Conservation (phyloP, 371 early-diverging fungal genomes). For the Amoeboaphelidium protococcarum region DNA sequence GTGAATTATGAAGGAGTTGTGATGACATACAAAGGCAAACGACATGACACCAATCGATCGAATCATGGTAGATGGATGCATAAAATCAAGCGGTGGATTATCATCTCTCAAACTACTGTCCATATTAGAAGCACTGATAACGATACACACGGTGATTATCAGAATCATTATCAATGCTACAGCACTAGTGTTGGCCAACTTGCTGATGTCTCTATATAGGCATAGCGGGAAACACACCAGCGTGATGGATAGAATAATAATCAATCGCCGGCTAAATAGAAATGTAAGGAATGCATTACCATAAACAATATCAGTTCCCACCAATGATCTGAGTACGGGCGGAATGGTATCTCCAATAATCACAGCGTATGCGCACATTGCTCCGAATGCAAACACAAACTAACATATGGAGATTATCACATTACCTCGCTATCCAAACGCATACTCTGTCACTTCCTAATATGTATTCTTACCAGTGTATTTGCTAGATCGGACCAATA, state of each 20-base stretch:
- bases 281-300: conserved; percentile 4
- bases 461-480: conserved; percentile 6
- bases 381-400: conserved; percentile 14
- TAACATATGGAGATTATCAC: conserved; percentile 10
- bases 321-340: conserved; percentile 6
- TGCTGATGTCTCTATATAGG: conserved; percentile 9
- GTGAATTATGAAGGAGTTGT: conserved; percentile 13
- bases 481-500: conserved; percentile 7
- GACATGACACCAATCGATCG: conserved; percentile 13
- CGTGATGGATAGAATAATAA: conserved; percentile 8
- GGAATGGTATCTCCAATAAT: conserved; percentile 14
- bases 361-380: conserved; percentile 12
- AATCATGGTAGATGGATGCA: background rate
- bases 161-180: conserved; percentile 9
- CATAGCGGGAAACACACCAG: conserved; percentile 10
- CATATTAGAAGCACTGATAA: conserved; percentile 2
- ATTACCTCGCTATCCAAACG: conserved; percentile 7
- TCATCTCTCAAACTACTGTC: too few relatives aligned
- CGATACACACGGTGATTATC: too few relatives aligned
- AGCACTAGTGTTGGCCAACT: conserved; percentile 10
- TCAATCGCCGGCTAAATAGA: conserved; percentile 5
- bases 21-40: conserved; percentile 14
- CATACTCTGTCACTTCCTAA: conserved; percentile 7
- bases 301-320: background rate
- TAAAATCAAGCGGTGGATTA: conserved; percentile 2